Evolutionary conservation across 306 rosid genomes (phyloP), one percentile per base, ranked within the genome.

Genomic region (Gillenia trifoliata): DNA sequence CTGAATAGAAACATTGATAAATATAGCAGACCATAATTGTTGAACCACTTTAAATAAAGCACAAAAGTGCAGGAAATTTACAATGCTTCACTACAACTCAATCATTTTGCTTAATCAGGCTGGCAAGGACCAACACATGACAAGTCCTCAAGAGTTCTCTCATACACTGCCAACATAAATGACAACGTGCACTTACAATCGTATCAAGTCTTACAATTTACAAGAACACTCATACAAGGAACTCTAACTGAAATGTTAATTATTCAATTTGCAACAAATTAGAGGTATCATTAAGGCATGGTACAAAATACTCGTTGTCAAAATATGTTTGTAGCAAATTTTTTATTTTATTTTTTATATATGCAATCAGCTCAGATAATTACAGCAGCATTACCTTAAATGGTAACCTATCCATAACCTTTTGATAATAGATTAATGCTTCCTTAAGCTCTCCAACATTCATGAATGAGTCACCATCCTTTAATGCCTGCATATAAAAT

Each of bases 401-500:
- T 31, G 87, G 65, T 76, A 93, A 45, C 75, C 87, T 84, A 17
- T 84, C 91, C 90, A 91, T 91, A 41, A 93, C 87, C 81, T 76
- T 86, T 80, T 91, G 87, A 79, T 89, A 89, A 75, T 78, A 88
- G 40, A 96, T 75, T 71, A 91, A 75, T 57, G 97, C 94, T 70
- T 86, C 90, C 78, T 69, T 87, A 65, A 93, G 89, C 77, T 78
- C 79, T 76, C 97, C 98, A 29, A 29, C 74, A 69, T 82, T 78
- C 98, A 91, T 89, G 77, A 91, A 86, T 20, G 78, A 77, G 79
- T 91, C 94, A 41, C 98, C 98, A 64, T 88, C 91, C 70, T 86
- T 85, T 82, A 89, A 75, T 68, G 82, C 82, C 97, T 93, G 79
- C 15, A 79, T 29, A 74, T 38, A 72, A 64, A 34, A n/a, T 47